Evolutionary conservation across 306 rosid genomes (phyloP), one percentile per base, ranked within the genome.

Genomic region (Prunus armeniaca): DNA sequence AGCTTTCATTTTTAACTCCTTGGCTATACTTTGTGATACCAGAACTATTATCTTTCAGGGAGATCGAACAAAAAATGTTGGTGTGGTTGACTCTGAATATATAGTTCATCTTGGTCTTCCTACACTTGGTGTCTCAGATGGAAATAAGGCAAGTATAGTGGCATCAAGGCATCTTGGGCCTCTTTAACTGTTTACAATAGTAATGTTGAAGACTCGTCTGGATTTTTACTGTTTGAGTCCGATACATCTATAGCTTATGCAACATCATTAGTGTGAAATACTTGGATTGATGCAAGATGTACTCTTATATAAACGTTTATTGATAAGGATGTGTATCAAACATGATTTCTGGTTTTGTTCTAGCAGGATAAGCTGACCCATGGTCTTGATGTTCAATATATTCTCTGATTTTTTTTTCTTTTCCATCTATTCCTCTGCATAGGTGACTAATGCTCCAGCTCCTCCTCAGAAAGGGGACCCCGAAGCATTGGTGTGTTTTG

Each of bases 91-190:
- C 80, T 81, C 91, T 1, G 91, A 94, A 65, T 91, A 89, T 89
- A 81, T 94, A 74, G 90, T 87, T 76, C 98, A 91, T 86, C 79
- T 90, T 77, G 98, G 93, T 62, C 88, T 91, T 67, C 97, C 97
- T 14, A 94, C 98, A 46, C 97, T 91, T 1, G 98, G 98, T 55
- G 89, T 82, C 65, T 79, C 90, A n/a, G 74, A 88, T 25, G 81
- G 75, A 73, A 79, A 76, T 49, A 86, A 80, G 91, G 98, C 81
- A 81, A 86, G 91, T 81, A 49, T 67, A 43, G 45, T 72, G 13
- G 15, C 38, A 20, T 52, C 18, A 41, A 41, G 14, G 19, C 18
- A 17, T 2, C 22, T 17, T 63, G 20, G 22, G 38, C n/a, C 43
- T 38, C 5, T 65, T 34, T 19, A 65, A 65, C 69, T 34, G 46